Base-by-base conservation (phyloP, 495 filamentous ascomycete species). In the Cladorrhinum samala region DNA sequence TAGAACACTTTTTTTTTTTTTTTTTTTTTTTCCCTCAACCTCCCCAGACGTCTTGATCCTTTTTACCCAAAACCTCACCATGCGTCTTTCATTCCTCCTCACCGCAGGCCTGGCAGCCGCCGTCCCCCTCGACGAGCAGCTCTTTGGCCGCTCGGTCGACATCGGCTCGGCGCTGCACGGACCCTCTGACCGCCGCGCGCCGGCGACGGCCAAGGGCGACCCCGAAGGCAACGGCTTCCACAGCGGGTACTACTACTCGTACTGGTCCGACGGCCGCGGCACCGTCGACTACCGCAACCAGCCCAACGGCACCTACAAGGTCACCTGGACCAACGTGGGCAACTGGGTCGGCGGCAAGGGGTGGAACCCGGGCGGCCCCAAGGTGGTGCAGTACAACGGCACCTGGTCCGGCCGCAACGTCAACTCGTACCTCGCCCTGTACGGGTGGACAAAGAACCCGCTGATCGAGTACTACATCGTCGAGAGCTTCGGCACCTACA, bases 391-490 rank as follows among this genome's bases (percentile, higher is more conserved):
- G 50, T 68, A 56, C 67, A 63, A 50, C 38, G 62, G 55, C 40
- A 58, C 46, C 14, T 65, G 66, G 54, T 54, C 43, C 58, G 64
- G 71, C 57, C 52, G 37, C 39, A 57, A 52, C 27, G 47, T 40
- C 46, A 57, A 63, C 47, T 49, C 50, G 23, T 57, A 63, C 77
- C 77, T 69, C 65, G 57, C 63, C 68, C 45, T 47, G 1, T 83
- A 85, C 58, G 81, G 81, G 40, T 85, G 80, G 83, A 82, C 82
- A 17, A 68, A 61, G 27, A 73, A 75, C 66, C 81, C 82, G 0
- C 70, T 84, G 11, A 70, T 83, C 54, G 82, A 86, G 58, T 84
- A 83, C 69, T 84, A 84, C 68, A 75, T 84, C 37, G 66, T 83
- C 45, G 82, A 85, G 62, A 73, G 45, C 45, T 47, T 14, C 24